Evolutionary conservation across 2,329 filamentous ascomycete species (phyloP), one percentile per base, ranked within the genome.

Genomic region (Knoxdaviesia capensis): DNA sequence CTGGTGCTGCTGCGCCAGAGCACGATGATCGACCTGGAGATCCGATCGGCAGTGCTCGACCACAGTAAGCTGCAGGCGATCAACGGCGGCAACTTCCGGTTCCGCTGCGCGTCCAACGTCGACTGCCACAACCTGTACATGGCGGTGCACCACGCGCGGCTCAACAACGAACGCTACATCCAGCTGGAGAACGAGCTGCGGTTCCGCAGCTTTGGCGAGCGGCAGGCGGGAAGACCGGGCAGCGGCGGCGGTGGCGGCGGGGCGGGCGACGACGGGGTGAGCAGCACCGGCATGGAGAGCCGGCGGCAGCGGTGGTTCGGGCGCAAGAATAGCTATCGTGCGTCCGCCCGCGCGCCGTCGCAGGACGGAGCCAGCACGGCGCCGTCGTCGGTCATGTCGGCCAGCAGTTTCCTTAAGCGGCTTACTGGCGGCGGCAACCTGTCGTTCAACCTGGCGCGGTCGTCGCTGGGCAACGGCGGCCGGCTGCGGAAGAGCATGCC

Each of bases 1-100:
- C 66, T 94, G 34, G 88, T 96, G 6, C 80, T 87, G 49, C 77
- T 96, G 46, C 76, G 88, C 47, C 80, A 88, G 52, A 90, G 87
- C 51, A 98, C 86, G 28, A 83, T 82, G 4, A 73, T 98, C 32
- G 90, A 98, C 56, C 83, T 98, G 42, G 90, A 92, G 49, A 84
- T 98, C 48, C 80, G 86, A 40, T 94, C 88, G 6, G 84, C 84
- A 1, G 80, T 87, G 30, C 80, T 81, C 37, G 58, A 67, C 28
- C 67, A 81, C 47, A 86, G 81, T 5, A 73, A 74, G 50, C 69
- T 94, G 44, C 70, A 62, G 61, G 53, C 52, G 9, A 70, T 78
- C 41, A 78, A 77, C 9, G 68, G 68, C 32, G 67, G 63, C 51
- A 90, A 92, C 55, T 83, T 94, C 61, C 88, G 92, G 66, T 90